Percentiles rank a stretch among this genome's conserved stretches.
These are phyloP conservation scores for Fusarium veterinarium DNA, from an alignment of 2,329 filamentous ascomycete genomes.

Conservation along the genomic window DNA sequence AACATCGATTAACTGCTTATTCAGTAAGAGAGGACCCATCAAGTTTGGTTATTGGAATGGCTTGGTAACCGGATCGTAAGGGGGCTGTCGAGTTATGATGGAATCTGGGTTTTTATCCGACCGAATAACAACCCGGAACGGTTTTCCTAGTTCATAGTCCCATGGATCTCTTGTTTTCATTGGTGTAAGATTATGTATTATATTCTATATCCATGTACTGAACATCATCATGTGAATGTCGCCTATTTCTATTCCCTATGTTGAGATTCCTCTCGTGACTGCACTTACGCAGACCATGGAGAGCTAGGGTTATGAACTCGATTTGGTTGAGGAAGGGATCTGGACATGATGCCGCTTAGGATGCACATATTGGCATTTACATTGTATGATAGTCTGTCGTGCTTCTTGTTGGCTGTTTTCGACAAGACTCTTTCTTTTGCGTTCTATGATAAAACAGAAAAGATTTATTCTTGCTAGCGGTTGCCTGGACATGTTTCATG, in stretches of 20 bases:
- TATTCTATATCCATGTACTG: too few relatives aligned
- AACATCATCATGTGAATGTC: too few relatives aligned
- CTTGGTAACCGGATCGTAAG: too few relatives aligned
- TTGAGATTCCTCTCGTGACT: background rate
- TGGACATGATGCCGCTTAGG: too few relatives aligned
- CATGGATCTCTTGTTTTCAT: accelerated
- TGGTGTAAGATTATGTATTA: accelerated
- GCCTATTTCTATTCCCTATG: accelerated
- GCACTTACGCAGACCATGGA: background rate
- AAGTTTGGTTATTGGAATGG: background rate
- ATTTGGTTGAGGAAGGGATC: too few relatives aligned
- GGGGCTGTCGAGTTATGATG: background rate
- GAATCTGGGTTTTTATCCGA: background rate
- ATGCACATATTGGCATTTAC: too few relatives aligned
- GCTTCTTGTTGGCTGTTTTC: too few relatives aligned
- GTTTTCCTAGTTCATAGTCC: background rate
- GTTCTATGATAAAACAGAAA: too few relatives aligned
- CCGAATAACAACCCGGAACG: accelerated
- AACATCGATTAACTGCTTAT: accelerated
- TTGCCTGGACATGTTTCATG: too few relatives aligned
- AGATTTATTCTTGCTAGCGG: accelerated
- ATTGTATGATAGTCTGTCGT: too few relatives aligned
- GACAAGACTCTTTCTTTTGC: too few relatives aligned
- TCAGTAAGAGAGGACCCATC: background rate
- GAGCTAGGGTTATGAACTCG: too few relatives aligned